Conservation (phyloP, 2,329 filamentous ascomycete genomes). For the Macrophomina phaseolina region DNA sequence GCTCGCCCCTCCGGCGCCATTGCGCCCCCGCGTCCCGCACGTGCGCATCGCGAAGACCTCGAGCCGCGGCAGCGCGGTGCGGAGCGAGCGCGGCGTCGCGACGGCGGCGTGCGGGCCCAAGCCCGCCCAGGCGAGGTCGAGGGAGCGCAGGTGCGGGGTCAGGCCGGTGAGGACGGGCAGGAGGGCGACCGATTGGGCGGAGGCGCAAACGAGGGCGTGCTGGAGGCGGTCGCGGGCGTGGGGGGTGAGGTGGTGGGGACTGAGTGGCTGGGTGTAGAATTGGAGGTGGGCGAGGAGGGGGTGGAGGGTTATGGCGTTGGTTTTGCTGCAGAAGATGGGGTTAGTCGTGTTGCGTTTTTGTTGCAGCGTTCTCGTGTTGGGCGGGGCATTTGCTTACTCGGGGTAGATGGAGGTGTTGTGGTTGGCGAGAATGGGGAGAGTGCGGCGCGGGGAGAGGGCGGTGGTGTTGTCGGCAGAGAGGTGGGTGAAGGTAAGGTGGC, state of each 20-base stretch:
- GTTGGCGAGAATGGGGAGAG: neutral
- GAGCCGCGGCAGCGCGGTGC: neutral
- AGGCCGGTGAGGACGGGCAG: neutral
- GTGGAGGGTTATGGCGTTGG: neutral
- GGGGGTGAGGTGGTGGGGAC: neutral
- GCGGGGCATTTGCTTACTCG: neutral
- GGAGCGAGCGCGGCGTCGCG: neutral
- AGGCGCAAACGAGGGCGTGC: neutral
- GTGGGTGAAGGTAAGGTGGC: neutral
- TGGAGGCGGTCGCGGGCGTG: neutral
- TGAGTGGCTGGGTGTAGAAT: neutral
- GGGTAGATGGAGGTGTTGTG: neutral
- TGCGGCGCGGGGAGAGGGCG: neutral
- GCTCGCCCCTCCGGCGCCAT: neutral
- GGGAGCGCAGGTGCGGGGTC: neutral
- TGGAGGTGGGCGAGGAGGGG: neutral
- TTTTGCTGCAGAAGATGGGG: neutral
- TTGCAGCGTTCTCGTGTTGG: too few species aligned
- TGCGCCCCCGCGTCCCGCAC: neutral
- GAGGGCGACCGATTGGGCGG: neutral
- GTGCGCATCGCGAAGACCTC: neutral
- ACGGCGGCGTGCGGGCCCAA: neutral
- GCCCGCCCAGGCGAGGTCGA: constrained; percentile 7
- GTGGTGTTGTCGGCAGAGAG: neutral
- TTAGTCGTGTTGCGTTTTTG: neutral